Conservation (phyloP, 306 rosid genomes). For the Sechiopsis laciniata region DNA sequence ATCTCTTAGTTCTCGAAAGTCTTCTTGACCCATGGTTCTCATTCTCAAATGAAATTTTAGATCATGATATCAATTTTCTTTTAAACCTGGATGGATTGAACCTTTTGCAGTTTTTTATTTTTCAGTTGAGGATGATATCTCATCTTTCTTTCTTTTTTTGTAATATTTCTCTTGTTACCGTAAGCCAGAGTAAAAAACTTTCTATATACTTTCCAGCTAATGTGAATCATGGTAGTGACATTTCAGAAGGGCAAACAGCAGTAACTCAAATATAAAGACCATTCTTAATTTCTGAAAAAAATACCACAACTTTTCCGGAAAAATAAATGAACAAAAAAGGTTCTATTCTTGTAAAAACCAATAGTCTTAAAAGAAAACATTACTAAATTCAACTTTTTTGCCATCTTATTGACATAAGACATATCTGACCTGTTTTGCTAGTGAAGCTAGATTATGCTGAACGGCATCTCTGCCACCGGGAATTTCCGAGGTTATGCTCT, state of each 20-base stretch:
- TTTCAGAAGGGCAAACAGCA: not conserved
- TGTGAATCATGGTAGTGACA: not conserved
- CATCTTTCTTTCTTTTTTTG: conserved; percentile 11
- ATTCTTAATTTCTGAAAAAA: not conserved
- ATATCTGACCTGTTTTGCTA: conserved; percentile 67
- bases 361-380: too few relatives aligned
- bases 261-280: not conserved
- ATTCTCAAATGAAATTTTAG: not conserved
- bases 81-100: not conserved
- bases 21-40: too few relatives aligned
- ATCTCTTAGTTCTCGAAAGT: too few relatives aligned
- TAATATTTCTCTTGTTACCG: not conserved
- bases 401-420: not conserved
- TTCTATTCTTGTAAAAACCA: too few relatives aligned
- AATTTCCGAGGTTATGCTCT: conserved; percentile 46
- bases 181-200: not conserved
- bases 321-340: not conserved
- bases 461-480: conserved; percentile 69
- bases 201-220: not conserved
- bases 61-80: not conserved
- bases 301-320: not conserved
- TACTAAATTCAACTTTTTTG: not conserved
- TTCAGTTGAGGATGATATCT: conserved; percentile 8
- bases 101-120: not conserved
- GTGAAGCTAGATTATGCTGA: conserved; percentile 49